Percentiles rank a stretch among this genome's conserved stretches.
Conservation (phyloP, 768 basidiomycete species). For the Suillus cothurnatus region DNA sequence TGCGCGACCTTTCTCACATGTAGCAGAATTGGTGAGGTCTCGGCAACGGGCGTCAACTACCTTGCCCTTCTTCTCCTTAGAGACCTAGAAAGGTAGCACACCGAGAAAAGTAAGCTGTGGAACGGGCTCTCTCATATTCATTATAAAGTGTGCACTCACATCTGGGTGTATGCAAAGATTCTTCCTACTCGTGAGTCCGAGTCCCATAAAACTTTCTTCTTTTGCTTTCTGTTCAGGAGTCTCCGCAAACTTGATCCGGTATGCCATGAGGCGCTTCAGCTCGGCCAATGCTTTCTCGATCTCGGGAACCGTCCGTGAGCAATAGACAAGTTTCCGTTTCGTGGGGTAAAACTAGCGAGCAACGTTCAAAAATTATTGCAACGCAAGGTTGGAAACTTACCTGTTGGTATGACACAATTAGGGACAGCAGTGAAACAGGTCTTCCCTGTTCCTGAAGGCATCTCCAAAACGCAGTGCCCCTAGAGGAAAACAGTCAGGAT, state of each 20-base stretch:
- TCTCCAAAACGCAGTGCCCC: slow-evolving; percentile 99
- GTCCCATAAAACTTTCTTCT: slow-evolving; percentile 81
- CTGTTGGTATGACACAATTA: slow-evolving; percentile 98
- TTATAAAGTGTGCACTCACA: slow-evolving; percentile 44
- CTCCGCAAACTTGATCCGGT: slow-evolving; percentile 74
- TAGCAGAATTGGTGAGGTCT: slow-evolving; percentile 86
- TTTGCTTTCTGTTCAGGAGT: slow-evolving; percentile 74
- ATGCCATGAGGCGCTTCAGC: slow-evolving; percentile 90
- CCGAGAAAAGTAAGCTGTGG: background rate
- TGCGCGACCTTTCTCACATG: slow-evolving; percentile 78
- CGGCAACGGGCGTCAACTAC: slow-evolving; percentile 96
- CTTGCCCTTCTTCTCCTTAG: slow-evolving; percentile 98
- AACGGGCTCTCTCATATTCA: background rate
- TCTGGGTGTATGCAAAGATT: slow-evolving; percentile 96
- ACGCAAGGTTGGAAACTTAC: slow-evolving; percentile 39
- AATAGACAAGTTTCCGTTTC: slow-evolving; percentile 94
- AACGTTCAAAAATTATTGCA: background rate
- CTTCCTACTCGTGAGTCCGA: slow-evolving; percentile 94
- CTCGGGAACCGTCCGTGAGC: slow-evolving; percentile 98
- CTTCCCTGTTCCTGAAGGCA: slow-evolving; percentile 99
- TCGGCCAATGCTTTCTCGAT: slow-evolving; percentile 98
- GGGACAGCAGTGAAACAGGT: slow-evolving; percentile 92
- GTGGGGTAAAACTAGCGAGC: slow-evolving; percentile 81
- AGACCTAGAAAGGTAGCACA: slow-evolving; percentile 55
- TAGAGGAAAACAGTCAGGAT: slow-evolving; percentile 34